Conservation (phyloP, 139 green algal genomes). For the Marvania coccoides region DNA sequence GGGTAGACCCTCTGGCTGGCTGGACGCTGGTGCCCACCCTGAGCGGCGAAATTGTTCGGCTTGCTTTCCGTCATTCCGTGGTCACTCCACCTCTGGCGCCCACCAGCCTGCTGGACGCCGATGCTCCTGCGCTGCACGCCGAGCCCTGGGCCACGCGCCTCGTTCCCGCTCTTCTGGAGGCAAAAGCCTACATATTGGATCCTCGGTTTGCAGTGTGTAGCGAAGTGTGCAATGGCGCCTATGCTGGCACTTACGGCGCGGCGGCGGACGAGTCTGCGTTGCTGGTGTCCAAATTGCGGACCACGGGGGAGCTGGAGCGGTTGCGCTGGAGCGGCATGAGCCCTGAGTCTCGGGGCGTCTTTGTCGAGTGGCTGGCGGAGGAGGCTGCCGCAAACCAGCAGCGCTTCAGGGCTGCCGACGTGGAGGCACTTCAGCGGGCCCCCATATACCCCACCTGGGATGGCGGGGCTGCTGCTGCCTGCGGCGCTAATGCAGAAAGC, state of each 20-base stretch:
- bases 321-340: neutral
- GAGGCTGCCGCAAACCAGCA: neutral
- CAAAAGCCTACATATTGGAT: neutral
- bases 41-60: neutral
- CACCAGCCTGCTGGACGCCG: neutral
- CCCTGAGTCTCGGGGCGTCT: neutral
- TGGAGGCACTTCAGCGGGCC: neutral
- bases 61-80: neutral
- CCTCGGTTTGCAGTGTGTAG: neutral
- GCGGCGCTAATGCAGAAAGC: conserved; percentile 33
- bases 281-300: conserved; percentile 11
- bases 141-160: neutral
- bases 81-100: neutral
- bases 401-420: conserved; percentile 3
- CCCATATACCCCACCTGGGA: neutral
- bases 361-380: neutral
- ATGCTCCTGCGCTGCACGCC: neutral
- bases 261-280: neutral
- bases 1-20: neutral
- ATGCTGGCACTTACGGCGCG: neutral
- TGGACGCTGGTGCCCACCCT: neutral
- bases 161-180: neutral
- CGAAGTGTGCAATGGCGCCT: neutral
- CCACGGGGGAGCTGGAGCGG: conserved; percentile 9
- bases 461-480: conserved; percentile 2